Conservation (phyloP, 176 grass and related monocot genomes). For the Pontederia paniculata region DNA sequence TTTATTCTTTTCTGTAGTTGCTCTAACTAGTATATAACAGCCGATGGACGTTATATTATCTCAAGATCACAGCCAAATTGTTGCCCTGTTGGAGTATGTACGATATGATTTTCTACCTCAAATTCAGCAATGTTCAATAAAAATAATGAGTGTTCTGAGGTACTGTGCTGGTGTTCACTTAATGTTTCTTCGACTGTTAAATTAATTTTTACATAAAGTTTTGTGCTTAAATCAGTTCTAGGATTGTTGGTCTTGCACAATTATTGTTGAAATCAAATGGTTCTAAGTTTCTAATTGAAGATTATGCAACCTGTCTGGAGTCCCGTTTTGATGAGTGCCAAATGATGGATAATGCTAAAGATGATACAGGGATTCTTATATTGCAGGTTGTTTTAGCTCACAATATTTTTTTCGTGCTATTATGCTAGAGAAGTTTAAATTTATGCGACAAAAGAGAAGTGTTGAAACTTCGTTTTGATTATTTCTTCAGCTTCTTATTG, state of each 20-base stretch:
- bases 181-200: background rate
- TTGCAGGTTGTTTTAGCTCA: constrained; percentile 54
- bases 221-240: constrained; percentile 50
- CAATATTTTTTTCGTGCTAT: background rate
- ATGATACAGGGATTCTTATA: constrained; percentile 78
- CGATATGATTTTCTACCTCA: constrained; percentile 84
- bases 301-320: constrained; percentile 93
- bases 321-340: constrained; percentile 87
- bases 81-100: constrained; percentile 85
- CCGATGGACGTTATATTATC: constrained; percentile 75
- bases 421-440: no score
- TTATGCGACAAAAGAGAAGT: constrained; percentile 5
- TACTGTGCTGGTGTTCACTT: constrained; percentile 21
- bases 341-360: constrained; percentile 61
- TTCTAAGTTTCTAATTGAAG: constrained; percentile 70
- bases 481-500: constrained; percentile 73
- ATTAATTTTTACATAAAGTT: constrained; percentile 7
- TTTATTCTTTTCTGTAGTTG: background rate
- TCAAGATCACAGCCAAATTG: constrained; percentile 62
- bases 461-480: background rate
- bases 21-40: constrained; percentile 31
- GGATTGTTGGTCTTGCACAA: constrained; percentile 74
- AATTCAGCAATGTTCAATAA: constrained; percentile 84
- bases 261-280: constrained; percentile 65
- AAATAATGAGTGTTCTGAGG: constrained; percentile 83